Conservation (phyloP, 2,329 filamentous ascomycete species). For the Stagonosporopsis chrysanthemi region DNA sequence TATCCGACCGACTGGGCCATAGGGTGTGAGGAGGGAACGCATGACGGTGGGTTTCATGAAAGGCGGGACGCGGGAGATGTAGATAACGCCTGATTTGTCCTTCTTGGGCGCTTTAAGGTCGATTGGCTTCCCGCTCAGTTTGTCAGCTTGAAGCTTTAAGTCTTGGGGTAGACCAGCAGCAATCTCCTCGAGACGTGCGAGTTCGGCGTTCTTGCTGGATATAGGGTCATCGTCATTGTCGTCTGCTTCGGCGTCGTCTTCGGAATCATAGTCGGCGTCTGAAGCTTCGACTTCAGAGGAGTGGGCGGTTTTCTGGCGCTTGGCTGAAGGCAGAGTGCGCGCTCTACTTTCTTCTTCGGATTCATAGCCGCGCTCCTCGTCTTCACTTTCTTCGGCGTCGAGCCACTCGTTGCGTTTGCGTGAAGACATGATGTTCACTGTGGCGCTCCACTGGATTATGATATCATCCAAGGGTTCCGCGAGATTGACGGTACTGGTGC, state of each 20-base stretch:
- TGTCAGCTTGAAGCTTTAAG: constrained; percentile 47
- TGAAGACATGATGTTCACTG: constrained; percentile 62
- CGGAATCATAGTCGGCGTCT: constrained; percentile 24
- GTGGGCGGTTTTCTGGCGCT: constrained; percentile 68
- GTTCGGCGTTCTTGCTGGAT: constrained; percentile 40
- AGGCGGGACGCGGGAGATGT: constrained; percentile 82
- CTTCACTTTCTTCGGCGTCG: constrained; percentile 56
- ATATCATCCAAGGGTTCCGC: no score
- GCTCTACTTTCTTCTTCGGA: constrained; percentile 75
- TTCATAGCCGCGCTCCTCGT: constrained; percentile 63
- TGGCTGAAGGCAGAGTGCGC: constrained; percentile 61
- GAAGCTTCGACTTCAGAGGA: constrained; percentile 39
- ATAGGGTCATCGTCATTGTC: constrained; percentile 35
- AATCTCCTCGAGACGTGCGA: constrained; percentile 42
- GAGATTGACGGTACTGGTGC: no score
- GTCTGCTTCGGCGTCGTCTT: constrained; percentile 36
- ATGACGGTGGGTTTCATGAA: constrained; percentile 88
- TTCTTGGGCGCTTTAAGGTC: constrained; percentile 61
- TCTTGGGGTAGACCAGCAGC: constrained; percentile 39
- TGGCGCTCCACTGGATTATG: no score
- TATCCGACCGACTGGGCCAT: constrained; percentile 77
- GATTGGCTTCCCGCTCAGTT: constrained; percentile 29
- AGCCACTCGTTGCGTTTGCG: constrained; percentile 78
- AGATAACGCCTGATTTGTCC: constrained; percentile 81
- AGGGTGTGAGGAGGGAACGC: constrained; percentile 75